These are phyloP conservation scores for Trifolium subterraneum DNA, from an alignment of 306 rosid species.

Conservation along the genomic window DNA sequence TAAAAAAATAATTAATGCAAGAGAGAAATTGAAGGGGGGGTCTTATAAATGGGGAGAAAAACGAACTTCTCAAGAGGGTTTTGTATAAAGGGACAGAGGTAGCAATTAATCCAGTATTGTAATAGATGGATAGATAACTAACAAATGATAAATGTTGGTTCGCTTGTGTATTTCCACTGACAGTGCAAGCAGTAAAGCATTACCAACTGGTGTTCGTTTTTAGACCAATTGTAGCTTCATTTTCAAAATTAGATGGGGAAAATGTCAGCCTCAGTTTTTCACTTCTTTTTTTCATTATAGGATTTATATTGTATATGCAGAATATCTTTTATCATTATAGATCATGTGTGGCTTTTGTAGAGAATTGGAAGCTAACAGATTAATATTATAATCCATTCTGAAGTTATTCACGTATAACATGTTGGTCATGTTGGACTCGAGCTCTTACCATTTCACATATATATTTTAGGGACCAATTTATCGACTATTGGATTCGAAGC, in stretches of 20 bases:
- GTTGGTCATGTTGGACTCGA: slow-evolving; percentile 37
- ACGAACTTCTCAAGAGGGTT: background rate
- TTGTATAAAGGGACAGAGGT: background rate
- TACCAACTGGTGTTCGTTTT: background rate
- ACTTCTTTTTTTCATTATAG: background rate
- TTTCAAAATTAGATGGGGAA: slow-evolving; percentile 9
- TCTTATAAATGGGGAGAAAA: background rate
- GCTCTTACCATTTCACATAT: slow-evolving; percentile 21
- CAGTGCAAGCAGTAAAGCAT: background rate
- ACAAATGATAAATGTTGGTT: background rate
- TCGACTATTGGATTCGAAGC: slow-evolving; percentile 69
- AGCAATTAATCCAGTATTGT: background rate
- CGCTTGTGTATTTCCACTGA: background rate
- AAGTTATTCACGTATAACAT: slow-evolving; percentile 16
- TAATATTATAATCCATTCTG: slow-evolving; percentile 21
- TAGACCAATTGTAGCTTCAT: background rate
- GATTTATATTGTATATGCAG: slow-evolving; percentile 6
- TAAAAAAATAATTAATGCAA: background rate
- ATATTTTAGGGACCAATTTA: slow-evolving; percentile 61
- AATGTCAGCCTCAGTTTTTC: slow-evolving; percentile 22
- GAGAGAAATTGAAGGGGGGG: background rate
- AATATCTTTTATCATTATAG: background rate
- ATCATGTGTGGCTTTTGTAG: slow-evolving; percentile 1
- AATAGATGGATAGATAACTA: slow-evolving; percentile 3
- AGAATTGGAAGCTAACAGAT: slow-evolving; percentile 26